Conservation (phyloP, 352 stramenopile species). For the Pythium volutum region DNA sequence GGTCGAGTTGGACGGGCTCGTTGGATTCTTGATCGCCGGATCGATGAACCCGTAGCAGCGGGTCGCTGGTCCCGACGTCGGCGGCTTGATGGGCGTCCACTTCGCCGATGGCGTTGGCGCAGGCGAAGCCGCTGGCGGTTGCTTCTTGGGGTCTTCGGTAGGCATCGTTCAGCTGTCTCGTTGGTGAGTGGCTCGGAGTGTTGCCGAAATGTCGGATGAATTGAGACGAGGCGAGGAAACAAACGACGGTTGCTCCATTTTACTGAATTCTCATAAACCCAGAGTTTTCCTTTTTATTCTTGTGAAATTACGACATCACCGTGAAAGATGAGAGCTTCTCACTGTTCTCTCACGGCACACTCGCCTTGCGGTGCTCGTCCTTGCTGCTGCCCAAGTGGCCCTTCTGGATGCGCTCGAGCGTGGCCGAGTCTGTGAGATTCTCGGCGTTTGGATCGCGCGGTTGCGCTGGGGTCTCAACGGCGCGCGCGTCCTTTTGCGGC, state of each 20-base stretch:
- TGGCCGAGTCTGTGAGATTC: constrained; percentile 14
- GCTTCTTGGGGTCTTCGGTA: neutral
- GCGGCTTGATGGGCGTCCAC: neutral
- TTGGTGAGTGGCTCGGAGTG: too few relatives aligned
- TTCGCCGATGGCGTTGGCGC: neutral
- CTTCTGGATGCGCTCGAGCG: constrained; percentile 22
- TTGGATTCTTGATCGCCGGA: neutral
- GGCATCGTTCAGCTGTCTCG: neutral
- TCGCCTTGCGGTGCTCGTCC: constrained; percentile 11
- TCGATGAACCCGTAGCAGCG: constrained; percentile 6
- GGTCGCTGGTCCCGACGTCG: neutral
- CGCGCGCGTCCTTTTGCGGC: constrained; percentile 11
- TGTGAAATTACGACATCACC: too few relatives aligned
- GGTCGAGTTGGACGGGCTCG: neutral
- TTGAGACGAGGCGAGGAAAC: too few relatives aligned
- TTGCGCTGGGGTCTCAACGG: neutral
- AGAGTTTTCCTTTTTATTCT: too few relatives aligned
- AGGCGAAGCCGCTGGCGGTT: neutral
- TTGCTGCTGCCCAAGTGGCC: constrained; percentile 13
- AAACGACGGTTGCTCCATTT: too few relatives aligned
- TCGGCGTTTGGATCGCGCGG: neutral
- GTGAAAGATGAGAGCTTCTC: neutral
- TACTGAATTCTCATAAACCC: too few relatives aligned
- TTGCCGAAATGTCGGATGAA: too few relatives aligned
- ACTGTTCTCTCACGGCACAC: constrained; percentile 2